Conservation (phyloP, 2,329 filamentous ascomycete genomes). For the Grosmannia penicillata region DNA sequence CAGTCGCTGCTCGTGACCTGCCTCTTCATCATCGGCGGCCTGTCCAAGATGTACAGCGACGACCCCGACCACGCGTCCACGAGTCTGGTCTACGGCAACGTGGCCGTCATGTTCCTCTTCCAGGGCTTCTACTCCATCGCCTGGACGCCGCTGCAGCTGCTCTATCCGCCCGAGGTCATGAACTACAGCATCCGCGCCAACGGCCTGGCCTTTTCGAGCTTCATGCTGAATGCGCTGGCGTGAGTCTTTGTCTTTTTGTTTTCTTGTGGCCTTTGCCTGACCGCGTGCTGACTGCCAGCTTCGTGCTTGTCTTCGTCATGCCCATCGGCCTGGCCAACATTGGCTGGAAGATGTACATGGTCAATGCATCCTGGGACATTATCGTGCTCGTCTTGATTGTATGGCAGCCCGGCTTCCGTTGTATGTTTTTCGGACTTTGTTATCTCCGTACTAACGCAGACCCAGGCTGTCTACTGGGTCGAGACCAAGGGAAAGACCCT, state of each 20-base stretch:
- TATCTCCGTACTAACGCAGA: too few species aligned
- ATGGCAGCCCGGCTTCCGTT: too few species aligned
- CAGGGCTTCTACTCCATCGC: slow-evolving; percentile 34
- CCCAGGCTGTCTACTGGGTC: not conserved
- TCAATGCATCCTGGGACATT: slow-evolving; percentile 1
- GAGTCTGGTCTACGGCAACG: slow-evolving; percentile 22
- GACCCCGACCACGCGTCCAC: slow-evolving; percentile 14
- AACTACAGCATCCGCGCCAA: slow-evolving; percentile 18
- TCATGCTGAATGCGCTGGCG: slow-evolving; percentile 14
- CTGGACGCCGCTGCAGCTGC: slow-evolving; percentile 31
- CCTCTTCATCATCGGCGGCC: slow-evolving; percentile 34
- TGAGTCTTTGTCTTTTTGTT: not conserved
- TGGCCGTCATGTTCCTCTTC: slow-evolving; percentile 35
- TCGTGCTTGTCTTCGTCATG: slow-evolving; percentile 15
- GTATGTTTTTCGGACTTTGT: too few species aligned
- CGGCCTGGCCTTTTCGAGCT: slow-evolving; percentile 16
- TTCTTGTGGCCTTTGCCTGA: not conserved
- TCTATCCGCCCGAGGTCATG: slow-evolving; percentile 34
- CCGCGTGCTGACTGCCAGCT: too few species aligned
- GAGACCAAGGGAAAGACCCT: slow-evolving; percentile 1
- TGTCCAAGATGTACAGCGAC: slow-evolving; percentile 26
- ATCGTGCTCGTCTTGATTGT: not conserved
- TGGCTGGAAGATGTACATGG: slow-evolving; percentile 4
- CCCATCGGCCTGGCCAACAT: slow-evolving; percentile 14
- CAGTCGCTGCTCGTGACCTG: slow-evolving; percentile 23